Base-by-base conservation (phyloP, 2,329 filamentous ascomycete species). In the Salinomyces thailandicus region DNA sequence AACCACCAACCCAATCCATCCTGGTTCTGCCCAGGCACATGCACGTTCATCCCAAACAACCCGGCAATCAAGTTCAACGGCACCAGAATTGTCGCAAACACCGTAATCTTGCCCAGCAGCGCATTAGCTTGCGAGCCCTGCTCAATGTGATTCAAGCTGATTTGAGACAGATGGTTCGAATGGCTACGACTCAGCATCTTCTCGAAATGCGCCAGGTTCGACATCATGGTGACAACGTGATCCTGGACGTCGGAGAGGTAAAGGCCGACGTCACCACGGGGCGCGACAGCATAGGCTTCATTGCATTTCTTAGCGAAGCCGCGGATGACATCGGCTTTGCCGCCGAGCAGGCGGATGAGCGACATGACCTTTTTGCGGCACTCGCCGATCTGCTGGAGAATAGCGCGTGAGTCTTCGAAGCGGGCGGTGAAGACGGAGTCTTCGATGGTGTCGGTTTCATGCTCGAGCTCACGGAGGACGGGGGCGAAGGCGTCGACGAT, bases 181-280 rank as follows among this genome's bases (percentile, higher is more conserved):
- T 98, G 91, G 2, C 84, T 83, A 15, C 91, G 81, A 18, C 82
- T 87, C 33, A 98, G 73, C 73, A 98, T 95, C 71, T 96, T 96
- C 61, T 98, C 91, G 50, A 94, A 95, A 59, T 98, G 91, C 1
- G 78, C 78, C 51, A 98, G 63, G 62, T 93, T 98, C 49, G 84
- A 91, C 74, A 94, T 93, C 89, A 96, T 96, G 31, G 91, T 98
- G 41, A 98, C 85, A 36, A 98, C 89, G 72, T 98, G 91, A 63
- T 98, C 91, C 62, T 98, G 91, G 46, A 98, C 95, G 63, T 98
- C 91, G 54, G 85, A 85, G 22, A 98, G 74, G 57, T 98, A 98
- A 53, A 98, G 75, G 15, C 87, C 91, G 47, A 98, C 94, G 56
- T 98, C 91, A 66, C 91, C 91, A 32, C 87, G 83, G 5, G 91